Conservation (phyloP, 768 basidiomycete species). For the Pilatotrama ljubarskyi region DNA sequence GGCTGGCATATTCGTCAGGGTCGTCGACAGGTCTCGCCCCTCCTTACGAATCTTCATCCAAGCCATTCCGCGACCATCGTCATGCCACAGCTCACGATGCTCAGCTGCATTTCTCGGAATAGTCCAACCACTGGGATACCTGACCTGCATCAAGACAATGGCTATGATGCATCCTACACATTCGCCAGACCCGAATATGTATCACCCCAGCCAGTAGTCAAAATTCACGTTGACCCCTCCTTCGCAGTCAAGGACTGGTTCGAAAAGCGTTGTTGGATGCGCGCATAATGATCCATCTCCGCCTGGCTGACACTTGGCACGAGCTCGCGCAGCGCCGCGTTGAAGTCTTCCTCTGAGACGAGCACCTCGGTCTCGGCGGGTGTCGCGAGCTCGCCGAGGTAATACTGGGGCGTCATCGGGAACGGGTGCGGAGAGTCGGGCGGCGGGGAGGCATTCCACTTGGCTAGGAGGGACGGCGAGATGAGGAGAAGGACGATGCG, state of each 20-base stretch:
- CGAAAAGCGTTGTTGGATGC: constrained; percentile 71
- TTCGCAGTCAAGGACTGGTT: constrained; percentile 14
- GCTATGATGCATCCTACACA: too few relatives aligned
- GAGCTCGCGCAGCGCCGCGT: constrained; percentile 64
- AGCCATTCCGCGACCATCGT: too few relatives aligned
- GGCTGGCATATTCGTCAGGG: too few relatives aligned
- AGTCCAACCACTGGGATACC: too few relatives aligned
- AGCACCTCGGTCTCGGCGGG: constrained; percentile 69
- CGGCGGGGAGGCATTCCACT: constrained; percentile 44
- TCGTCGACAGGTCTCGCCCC: too few relatives aligned
- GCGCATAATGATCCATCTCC: constrained; percentile 84
- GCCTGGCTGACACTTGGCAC: constrained; percentile 80
- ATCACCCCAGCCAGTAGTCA: too few relatives aligned
- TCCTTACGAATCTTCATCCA: too few relatives aligned
- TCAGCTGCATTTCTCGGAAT: too few relatives aligned
- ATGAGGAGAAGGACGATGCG: not conserved
- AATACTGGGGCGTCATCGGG: constrained; percentile 87
- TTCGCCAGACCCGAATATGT: too few relatives aligned
- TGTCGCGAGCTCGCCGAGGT: constrained; percentile 78
- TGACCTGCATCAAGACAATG: too few relatives aligned
- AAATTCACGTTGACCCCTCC: not conserved
- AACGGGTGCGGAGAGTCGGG: constrained; percentile 51
- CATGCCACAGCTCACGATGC: too few relatives aligned
- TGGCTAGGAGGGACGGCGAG: constrained; percentile 19
- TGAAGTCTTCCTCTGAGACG: constrained; percentile 79